phyloP scores from a whole-genome alignment of 129 eudicot genomes.

The Helichrysum umbraculigerum region DNA sequence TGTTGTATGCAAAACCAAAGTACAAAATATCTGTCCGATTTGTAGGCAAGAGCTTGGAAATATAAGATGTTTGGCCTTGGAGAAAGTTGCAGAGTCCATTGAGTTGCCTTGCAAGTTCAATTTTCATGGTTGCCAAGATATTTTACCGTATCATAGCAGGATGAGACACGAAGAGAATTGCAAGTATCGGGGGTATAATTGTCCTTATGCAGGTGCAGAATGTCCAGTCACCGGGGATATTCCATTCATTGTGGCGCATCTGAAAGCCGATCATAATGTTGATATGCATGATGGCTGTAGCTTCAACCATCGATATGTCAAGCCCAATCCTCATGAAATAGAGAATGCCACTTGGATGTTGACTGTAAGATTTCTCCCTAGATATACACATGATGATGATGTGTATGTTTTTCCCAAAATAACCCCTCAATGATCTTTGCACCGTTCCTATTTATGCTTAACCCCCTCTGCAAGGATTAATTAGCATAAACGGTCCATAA shows the following conservation, averaged over 20 bases:
- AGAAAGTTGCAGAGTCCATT: constrained; percentile 59
- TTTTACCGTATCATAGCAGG: constrained; percentile 43
- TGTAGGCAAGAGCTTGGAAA: constrained; percentile 61
- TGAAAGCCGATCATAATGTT: constrained; percentile 51
- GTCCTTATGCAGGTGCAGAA: constrained; percentile 69
- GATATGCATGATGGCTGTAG: constrained; percentile 62
- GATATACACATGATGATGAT: neutral
- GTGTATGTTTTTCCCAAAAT: neutral
- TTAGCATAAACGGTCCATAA: constrained; percentile 1
- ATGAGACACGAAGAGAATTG: constrained; percentile 53
- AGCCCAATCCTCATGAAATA: constrained; percentile 59
- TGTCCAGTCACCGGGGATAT: constrained; percentile 55
- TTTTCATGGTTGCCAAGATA: constrained; percentile 53
- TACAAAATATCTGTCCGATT: constrained; percentile 52
- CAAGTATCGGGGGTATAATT: constrained; percentile 55
- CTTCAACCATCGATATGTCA: constrained; percentile 63
- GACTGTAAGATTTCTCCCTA: constrained; percentile 44
- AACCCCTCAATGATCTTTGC: neutral
- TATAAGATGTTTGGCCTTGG: constrained; percentile 66
- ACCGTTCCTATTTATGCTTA: neutral
- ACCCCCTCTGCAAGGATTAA: neutral
- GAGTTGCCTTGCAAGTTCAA: constrained; percentile 66
- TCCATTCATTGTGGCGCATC: constrained; percentile 51
- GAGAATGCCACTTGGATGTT: constrained; percentile 75
- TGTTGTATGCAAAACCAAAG: constrained; percentile 50